A percentile compares a stretch with the other conserved stretches of the same genome.
These are phyloP conservation scores for Vararia minispora DNA, from an alignment of 768 basidiomycete species.

Conservation along the genomic window DNA sequence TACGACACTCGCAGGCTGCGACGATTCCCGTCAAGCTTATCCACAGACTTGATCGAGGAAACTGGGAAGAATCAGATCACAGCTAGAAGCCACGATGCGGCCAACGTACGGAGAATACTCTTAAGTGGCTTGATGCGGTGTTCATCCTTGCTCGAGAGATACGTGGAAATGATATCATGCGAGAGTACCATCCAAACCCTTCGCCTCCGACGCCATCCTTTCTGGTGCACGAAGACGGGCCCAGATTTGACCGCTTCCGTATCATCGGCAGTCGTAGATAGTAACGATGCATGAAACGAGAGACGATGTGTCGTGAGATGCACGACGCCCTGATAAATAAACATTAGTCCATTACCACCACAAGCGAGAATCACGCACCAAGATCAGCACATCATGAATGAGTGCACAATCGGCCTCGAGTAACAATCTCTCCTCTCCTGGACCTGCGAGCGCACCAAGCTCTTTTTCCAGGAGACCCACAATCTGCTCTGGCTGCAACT, in stretches of 20 bases:
- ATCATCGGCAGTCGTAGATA: constrained; percentile 29
- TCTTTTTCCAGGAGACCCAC: constrained; percentile 41
- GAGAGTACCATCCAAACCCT: constrained; percentile 55
- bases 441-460: constrained; percentile 39
- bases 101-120: constrained; percentile 36
- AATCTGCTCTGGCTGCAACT: constrained; percentile 35
- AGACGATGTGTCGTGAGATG: constrained; percentile 58
- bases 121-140: constrained; percentile 43
- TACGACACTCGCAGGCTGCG: constrained; percentile 30
- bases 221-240: constrained; percentile 34
- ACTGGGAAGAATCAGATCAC: constrained; percentile 24
- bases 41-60: constrained; percentile 32
- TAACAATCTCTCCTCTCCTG: constrained; percentile 38
- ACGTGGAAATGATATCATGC: constrained; percentile 48
- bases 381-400: constrained; percentile 36
- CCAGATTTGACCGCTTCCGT: constrained; percentile 36
- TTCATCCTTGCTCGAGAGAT: constrained; percentile 41
- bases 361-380: constrained; percentile 25
- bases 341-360: constrained; percentile 3
- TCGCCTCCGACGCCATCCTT: constrained; percentile 32
- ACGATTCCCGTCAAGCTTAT: constrained; percentile 32
- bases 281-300: constrained; percentile 53
- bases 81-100: not conserved
- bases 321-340: constrained; percentile 34
- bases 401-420: constrained; percentile 42